Base-by-base conservation (phyloP, 2,329 filamentous ascomycete species). In the Penicillium polonicum region DNA sequence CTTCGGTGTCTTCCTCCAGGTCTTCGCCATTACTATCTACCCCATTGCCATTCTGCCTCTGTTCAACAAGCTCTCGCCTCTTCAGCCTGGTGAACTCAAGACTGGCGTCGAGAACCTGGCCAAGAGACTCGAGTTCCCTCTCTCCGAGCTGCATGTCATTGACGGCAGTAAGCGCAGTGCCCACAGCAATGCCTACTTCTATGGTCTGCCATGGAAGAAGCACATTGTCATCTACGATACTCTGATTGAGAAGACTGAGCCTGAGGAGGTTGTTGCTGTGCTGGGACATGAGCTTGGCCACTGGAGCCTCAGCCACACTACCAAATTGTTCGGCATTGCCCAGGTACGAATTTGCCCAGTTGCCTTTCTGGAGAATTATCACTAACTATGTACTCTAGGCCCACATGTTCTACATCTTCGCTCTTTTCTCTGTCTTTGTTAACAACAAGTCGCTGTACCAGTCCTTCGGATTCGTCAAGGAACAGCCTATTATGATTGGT, bases 161-260 rank as follows among this genome's bases (percentile, higher is more conserved):
- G 91, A 96, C 72, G 91, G 91, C 49, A 92, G 89, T 79, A 93
- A 93, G 81, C 85, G 91, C 67, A 91, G 88, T 72, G 89, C 90
- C 25, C 91, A 96, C 78, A 92, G 88, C 78, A 96, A 96, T 71
- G 90, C 91, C 21, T 96, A 95, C 78, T 99, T 99, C 80, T 97
- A 95, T 69, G 94, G 94, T 60, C 85, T 99, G 55, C 94, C 94
- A 42, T 99, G 93, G 92, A 97, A 97, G 85, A 97, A 97, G 85
- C 95, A 97, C 81, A 99, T 99, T 80, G 94, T 99, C 70, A 95
- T 99, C 72, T 99, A 96, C 74, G 94, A 99, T 74, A 99, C 95
- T 5, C 79, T 99, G 62, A 92, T 99, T 62, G 93, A 97, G 78
- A 96, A 97, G 85, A 94, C 89, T 74, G 86, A 92, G 61, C 87